phyloP scores from a whole-genome alignment of 306 rosid genomes.

The Sindora glabra region DNA sequence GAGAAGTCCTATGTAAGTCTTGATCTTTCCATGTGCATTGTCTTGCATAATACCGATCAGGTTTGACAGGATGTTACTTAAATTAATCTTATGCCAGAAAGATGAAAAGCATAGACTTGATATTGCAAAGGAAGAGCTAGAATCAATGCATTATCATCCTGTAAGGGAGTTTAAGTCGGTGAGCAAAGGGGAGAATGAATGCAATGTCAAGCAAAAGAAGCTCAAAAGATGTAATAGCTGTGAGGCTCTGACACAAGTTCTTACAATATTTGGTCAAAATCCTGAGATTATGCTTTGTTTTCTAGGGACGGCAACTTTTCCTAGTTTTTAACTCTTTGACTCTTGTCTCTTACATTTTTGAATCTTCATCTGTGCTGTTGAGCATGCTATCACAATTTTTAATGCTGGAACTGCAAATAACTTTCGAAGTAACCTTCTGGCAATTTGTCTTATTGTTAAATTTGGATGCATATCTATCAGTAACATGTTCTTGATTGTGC shows the following conservation, averaged over 20 bases:
- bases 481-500: slow-evolving; percentile 17
- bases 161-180: slow-evolving; percentile 20
- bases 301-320: not conserved
- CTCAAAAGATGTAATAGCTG: slow-evolving; percentile 33
- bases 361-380: not conserved
- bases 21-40: slow-evolving; percentile 8
- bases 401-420: not conserved
- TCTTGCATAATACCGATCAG: not conserved
- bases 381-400: not conserved
- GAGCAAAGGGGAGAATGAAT: slow-evolving; percentile 12
- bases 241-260: slow-evolving; percentile 18
- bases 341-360: not conserved
- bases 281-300: not conserved
- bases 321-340: not conserved
- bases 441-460: too few relatives aligned
- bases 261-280: not conserved
- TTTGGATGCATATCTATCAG: slow-evolving; percentile 9
- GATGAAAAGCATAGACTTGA: slow-evolving; percentile 53
- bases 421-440: not conserved
- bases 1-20: slow-evolving; percentile 59
- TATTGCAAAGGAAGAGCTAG: slow-evolving; percentile 51
- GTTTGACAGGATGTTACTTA: slow-evolving; percentile 19
- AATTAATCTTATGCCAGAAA: slow-evolving; percentile 38
- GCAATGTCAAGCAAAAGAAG: slow-evolving; percentile 30
- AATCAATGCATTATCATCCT: slow-evolving; percentile 65